Base-by-base conservation (phyloP, 805 yeast genomes). In the Kockiozyma suomiensis region DNA sequence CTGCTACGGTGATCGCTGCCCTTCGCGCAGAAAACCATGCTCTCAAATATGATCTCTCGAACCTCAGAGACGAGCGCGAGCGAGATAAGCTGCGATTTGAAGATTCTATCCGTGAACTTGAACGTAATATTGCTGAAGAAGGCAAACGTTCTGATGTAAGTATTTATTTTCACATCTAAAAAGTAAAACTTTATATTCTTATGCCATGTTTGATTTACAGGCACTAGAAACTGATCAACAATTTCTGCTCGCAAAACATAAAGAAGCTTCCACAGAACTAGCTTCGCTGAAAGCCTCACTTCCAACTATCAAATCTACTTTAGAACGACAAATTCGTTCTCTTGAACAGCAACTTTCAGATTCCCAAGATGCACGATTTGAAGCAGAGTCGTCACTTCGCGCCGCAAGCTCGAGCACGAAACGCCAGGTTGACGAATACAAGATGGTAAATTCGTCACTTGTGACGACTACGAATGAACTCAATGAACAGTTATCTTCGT, bases 1-100 rank as follows among this genome's bases (percentile, higher is more conserved):
- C 50, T 1, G 49, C 54, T 17, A 42, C 51, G 4, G 19, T 48
- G 8, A 33, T 58, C 33, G 59, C 59, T 21, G 6, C 38, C 1
- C 48, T 64, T 53, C 71, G 64, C 6, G 61, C 66, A 2, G 65
- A 59, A 33, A 60, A 41, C 37, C 58, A 55, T 30, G 61, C 65
- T 10, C 42, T 76, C 57, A 73, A 73, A 48, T 81, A 72, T 68
- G 76, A 76, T 59, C 67, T 76, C 38, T 72, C 71, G 12, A 72
- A 76, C 6, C 58, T 76, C 35, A 74, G 75, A 54, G 74, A 74
- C 56, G 79, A 79, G 47, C 70, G 77, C 42, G 79, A 79, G 19
- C 59, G 73, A 41, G 74, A 70, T 15, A 70, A 69, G 28, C 48
- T 78, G 0, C 68, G 70, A 3, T 69, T 68, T 43, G 79, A 78